Evolutionary conservation across 192 early-diverging fungal genomes (phyloP).

Genomic region (Podila minutissima): DNA sequence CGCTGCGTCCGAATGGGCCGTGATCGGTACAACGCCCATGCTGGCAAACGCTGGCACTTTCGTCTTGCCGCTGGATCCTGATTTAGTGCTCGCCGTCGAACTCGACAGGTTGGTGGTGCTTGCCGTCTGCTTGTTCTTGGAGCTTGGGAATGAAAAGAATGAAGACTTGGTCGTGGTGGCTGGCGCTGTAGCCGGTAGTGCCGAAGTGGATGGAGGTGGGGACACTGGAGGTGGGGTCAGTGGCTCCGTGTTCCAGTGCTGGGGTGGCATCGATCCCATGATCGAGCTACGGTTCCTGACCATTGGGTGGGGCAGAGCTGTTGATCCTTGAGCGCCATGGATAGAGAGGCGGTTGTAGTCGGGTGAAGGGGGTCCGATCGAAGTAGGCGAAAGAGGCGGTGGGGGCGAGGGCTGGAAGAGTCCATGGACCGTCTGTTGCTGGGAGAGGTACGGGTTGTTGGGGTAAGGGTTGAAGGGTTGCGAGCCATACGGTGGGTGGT

Average conservation of each 20-base stretch:
- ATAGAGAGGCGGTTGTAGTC: slow-evolving; percentile 35
- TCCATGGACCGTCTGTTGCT: slow-evolving; percentile 38
- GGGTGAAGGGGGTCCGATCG: slow-evolving; percentile 12
- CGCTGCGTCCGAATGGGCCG: slow-evolving; percentile 11
- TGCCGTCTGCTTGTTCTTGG: slow-evolving; percentile 30
- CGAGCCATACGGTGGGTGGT: neutral
- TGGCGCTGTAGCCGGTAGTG: slow-evolving; percentile 6
- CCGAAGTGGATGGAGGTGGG: slow-evolving; percentile 22
- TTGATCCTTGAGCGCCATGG: slow-evolving; percentile 20
- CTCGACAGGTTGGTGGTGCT: slow-evolving; percentile 3
- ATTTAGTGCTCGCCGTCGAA: slow-evolving; percentile 19
- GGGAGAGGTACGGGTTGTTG: slow-evolving; percentile 21
- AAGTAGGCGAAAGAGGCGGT: slow-evolving; percentile 28
- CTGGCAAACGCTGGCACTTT: slow-evolving; percentile 7
- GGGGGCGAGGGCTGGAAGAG: slow-evolving; percentile 43
- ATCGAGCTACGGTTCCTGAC: slow-evolving; percentile 33
- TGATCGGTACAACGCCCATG: slow-evolving; percentile 8
- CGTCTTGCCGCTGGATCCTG: slow-evolving; percentile 9
- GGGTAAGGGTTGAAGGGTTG: neutral
- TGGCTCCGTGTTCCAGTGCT: slow-evolving; percentile 48
- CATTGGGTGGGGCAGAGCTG: slow-evolving; percentile 41
- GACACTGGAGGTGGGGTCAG: slow-evolving; percentile 43
- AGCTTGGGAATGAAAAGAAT: slow-evolving; percentile 47
- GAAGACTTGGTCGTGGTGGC: slow-evolving; percentile 22
- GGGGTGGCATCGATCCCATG: slow-evolving; percentile 24